Evolutionary conservation across 2,329 filamentous ascomycete genomes (phyloP).

Genomic region (Neopestalotiopsis sp.): DNA sequence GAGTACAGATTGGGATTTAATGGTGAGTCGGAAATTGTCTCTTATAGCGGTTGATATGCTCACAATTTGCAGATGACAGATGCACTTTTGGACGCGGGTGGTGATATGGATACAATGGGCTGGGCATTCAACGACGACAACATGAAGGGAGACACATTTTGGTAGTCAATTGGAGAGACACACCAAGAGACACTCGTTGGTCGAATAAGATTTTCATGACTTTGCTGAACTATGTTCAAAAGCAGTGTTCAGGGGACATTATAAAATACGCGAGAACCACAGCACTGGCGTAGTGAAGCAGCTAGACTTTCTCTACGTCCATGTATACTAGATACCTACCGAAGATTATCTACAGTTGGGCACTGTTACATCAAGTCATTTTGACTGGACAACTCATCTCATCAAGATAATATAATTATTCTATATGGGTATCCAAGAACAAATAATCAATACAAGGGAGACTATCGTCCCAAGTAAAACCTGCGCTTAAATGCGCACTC

Average conservation of each 20-base stretch:
- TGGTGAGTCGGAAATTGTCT: neutral
- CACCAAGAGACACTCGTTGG: neutral
- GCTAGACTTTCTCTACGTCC: no score
- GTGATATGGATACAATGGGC: neutral
- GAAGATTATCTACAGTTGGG: no score
- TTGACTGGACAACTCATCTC: no score
- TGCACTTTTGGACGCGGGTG: neutral
- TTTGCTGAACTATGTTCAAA: no score
- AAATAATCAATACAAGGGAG: neutral
- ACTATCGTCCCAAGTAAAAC: neutral
- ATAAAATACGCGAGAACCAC: no score
- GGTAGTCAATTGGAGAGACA: neutral
- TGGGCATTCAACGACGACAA: constrained; percentile 20
- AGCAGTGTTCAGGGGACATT: no score
- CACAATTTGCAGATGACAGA: neutral
- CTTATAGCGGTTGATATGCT: neutral
- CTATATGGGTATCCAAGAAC: neutral
- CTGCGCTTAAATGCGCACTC: constrained; percentile 33
- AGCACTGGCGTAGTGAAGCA: no score
- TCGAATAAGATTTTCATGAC: neutral
- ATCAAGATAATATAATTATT: neutral
- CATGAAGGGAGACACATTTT: constrained; percentile 20
- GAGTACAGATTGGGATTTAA: constrained; percentile 10
- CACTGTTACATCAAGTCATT: no score
- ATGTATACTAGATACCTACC: no score